A percentile compares a stretch with the other conserved stretches of the same genome.
Evolutionary conservation across 2,329 filamentous ascomycete species (phyloP).

Genomic region (Helminthosporium solani): DNA sequence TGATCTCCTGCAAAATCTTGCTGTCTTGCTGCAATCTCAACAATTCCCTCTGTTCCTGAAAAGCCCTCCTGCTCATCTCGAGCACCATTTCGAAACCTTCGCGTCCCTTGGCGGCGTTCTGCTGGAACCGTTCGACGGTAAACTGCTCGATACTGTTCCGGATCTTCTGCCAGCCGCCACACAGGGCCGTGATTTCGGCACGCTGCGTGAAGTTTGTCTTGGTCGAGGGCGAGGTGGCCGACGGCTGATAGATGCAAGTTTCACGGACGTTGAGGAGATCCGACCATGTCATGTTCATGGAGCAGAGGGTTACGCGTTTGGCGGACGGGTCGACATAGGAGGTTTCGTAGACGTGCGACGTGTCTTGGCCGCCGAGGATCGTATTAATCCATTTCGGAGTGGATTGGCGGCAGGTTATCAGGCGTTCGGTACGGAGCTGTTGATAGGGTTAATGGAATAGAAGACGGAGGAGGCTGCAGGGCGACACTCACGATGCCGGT

Average conservation of each 20-base stretch:
- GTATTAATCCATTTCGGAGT: slow-evolving; percentile 78
- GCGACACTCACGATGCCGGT: slow-evolving; percentile 64
- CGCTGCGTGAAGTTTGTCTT: slow-evolving; percentile 84
- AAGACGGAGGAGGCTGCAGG: slow-evolving; percentile 7
- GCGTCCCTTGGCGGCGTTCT: slow-evolving; percentile 86
- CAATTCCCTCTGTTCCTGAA: slow-evolving; percentile 81
- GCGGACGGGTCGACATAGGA: slow-evolving; percentile 84
- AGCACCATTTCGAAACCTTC: slow-evolving; percentile 96
- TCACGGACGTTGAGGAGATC: slow-evolving; percentile 91
- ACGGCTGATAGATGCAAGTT: slow-evolving; percentile 81
- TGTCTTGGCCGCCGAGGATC: slow-evolving; percentile 76
- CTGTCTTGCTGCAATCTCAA: slow-evolving; percentile 46
- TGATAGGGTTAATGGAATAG: slow-evolving; percentile 7
- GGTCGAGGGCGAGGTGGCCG: slow-evolving; percentile 48
- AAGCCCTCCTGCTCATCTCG: slow-evolving; percentile 87
- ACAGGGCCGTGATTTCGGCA: slow-evolving; percentile 89
- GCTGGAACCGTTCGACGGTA: slow-evolving; percentile 81
- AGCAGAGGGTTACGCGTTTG: slow-evolving; percentile 94
- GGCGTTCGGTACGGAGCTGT: slow-evolving; percentile 69
- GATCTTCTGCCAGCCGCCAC: slow-evolving; percentile 95
- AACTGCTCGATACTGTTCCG: slow-evolving; percentile 95
- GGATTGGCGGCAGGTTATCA: slow-evolving; percentile 63
- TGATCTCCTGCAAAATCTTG: slow-evolving; percentile 33
- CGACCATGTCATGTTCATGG: slow-evolving; percentile 88
- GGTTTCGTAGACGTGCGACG: slow-evolving; percentile 89